Evolutionary conservation across 192 early-diverging fungal genomes (phyloP), one percentile per base, ranked within the genome.

Genomic region (Linnemannia zychae): DNA sequence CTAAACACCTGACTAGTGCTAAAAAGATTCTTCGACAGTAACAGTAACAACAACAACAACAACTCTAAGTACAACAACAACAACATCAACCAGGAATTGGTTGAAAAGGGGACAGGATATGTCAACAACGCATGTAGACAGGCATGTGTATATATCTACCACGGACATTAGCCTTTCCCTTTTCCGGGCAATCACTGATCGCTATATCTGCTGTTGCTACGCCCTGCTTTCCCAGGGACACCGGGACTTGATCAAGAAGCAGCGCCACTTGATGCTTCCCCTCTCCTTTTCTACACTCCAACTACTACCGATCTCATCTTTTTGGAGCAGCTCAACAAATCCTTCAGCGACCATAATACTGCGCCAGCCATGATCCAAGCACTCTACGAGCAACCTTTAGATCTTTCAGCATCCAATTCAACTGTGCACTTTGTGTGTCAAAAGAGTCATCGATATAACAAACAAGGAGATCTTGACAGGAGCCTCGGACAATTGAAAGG

Each of bases 1-100:
- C 16, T 74, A 75, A 75, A 75, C 73, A 75, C 53, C 34, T 60
- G 73, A 33, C 33, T 75, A 57, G 33, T 24, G 11, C 33, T 31
- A 52, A 72, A 33, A 17, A 49, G 47, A 47, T 24, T 12, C n/a
- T n/a, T n/a, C n/a, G n/a, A n/a, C n/a, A 20, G 24, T 6, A 38
- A 28, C 20, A 44, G n/a, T 24, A 24, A 28, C 40, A 71, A 16
- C 46, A 48, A 46, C 13, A 71, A 46, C 69, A 71, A 28, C 24
- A 71, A 24, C 18, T 28, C n/a, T n/a, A n/a, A n/a, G n/a, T n/a
- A 46, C 6, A 46, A 46, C 44, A 44, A 11, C 40, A 13, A 71
- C 24, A 6, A 24, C 31, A 33, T 7, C 40, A 28, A 3, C n/a
- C 44, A 46, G 9, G 20, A n/a, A 57, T 2, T 1, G 53, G 53